Base-by-base conservation (phyloP, 176 grass and related monocot species). In the Urochloa ruziziensis region DNA sequence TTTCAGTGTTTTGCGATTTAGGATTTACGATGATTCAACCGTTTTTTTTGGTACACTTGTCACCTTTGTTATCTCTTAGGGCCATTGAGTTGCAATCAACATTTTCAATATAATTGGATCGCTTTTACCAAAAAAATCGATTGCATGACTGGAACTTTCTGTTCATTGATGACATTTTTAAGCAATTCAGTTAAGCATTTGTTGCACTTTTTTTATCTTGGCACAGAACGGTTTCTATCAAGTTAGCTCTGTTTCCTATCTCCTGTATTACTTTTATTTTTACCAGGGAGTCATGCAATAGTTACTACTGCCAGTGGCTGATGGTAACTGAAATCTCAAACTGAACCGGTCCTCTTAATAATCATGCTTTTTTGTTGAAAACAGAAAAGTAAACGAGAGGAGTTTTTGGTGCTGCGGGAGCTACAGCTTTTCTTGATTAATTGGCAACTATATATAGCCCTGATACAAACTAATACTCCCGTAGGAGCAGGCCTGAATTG, bases 31-130 rank as follows among this genome's bases (percentile, higher is more conserved):
- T 39, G 28, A 9, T 16, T 75, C 68, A 29, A 36, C 66, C 54
- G 13, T 32, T 68, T 70, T 53, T 53, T 63, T 87, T 2, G 37
- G 18, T 27, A 57, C 12, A 62, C 21, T 23, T 10, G 7, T n/a
- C 25, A 58, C 70, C 32, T 76, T 43, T 43, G 46, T 74, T 58
- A 81, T 67, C 25, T 69, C 46, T 75, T 67, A 9, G 9, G 18
- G 5, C 69, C 43, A 33, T 58, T 66, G 44, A 40, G 21, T 74
- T 80, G 77, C 68, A 66, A 3, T 9, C 74, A 46, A 4, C 43
- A 62, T 33, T 19, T 81, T 46, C n/a, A 81, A 63, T 62, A 81
- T 75, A 67, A 47, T 74, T 59, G 21, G 8, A 46, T 46, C 15
- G 47, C 47, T 49, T 49, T 49, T 49, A 49, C 47, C 11, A 16